Evolutionary conservation across 345 rosid species (phyloP).

Genomic region (Eucalyptus sideroxylon): DNA sequence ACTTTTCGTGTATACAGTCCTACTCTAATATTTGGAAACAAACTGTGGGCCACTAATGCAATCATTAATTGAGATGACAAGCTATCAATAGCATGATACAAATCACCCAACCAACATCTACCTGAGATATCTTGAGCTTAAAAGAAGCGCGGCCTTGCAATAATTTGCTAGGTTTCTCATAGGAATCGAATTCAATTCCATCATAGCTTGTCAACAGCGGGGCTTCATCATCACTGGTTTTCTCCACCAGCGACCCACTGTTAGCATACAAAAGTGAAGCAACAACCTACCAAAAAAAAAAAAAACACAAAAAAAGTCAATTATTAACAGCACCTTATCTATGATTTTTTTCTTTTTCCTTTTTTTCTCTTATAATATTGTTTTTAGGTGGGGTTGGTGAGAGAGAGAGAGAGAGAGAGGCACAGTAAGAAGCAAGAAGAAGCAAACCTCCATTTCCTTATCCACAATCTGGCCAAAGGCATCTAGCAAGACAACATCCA

Average conservation of each 20-base stretch:
- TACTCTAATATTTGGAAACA: neutral
- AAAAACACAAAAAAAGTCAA: neutral
- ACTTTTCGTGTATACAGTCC: neutral
- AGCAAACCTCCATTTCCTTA: conserved; percentile 60
- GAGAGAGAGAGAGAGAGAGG: neutral
- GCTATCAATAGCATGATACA: neutral
- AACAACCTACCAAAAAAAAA: conserved; percentile 23
- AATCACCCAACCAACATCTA: neutral
- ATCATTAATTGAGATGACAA: neutral
- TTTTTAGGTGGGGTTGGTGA: neutral
- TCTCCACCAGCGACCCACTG: conserved; percentile 53
- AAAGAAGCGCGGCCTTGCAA: conserved; percentile 67
- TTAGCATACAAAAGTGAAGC: conserved; percentile 76
- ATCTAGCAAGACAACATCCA: conserved; percentile 65
- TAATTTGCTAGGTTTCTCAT: conserved; percentile 46
- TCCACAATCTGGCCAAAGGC: conserved; percentile 42
- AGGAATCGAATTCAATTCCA: conserved; percentile 65
- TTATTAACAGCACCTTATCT: neutral
- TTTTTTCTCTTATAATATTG: neutral
- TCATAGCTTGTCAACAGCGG: conserved; percentile 68
- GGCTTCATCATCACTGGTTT: conserved; percentile 48
- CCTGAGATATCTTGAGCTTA: conserved; percentile 83
- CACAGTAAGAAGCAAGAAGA: neutral
- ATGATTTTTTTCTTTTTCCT: neutral
- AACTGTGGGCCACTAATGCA: neutral